Evolutionary conservation across 164 flowering plant genomes (phyloP), one percentile per base, ranked within the genome.

Genomic region (Warburgia ugandensis): DNA sequence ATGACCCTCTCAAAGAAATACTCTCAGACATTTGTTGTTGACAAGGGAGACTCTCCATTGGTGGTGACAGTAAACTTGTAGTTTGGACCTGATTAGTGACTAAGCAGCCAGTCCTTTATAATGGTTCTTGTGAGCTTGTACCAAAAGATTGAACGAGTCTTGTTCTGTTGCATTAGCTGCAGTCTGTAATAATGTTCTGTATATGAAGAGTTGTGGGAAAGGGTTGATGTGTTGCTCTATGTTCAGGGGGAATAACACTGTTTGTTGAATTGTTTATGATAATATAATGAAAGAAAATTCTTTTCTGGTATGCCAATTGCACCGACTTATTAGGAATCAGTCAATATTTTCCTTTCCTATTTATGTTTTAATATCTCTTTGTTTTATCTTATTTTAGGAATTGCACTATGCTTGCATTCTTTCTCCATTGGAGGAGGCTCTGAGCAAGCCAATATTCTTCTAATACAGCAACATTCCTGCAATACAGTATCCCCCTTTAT

Each of bases 11-110:
- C 59, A 4, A 70, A 66, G 72, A 78, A 67, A 55, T 49, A 71
- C 41, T 20, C 60, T 5, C 78, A 85, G 73, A 77, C 77, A 4
- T 81, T 91, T 64, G 73, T 73, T 12, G 88, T 91, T 22, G 91
- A 87, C 50, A 73, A 68, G 48, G 94, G 80, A 16, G 78, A 73
- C 22, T 67, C 71, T 4, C 84, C 90, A 3, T 38, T 81, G 44
- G 77, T 60, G 8, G 56, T 90, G 27, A 39, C 74, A 48, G 70
- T 90, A 16, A 73, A 70, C 60, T n/a, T 90, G 27, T 82, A 70
- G 59, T 35, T n/a, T n/a, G n/a, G n/a, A n/a, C n/a, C n/a, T n/a
- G n/a, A n/a, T n/a, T n/a, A n/a, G n/a, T n/a, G 22, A 11, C 11
- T 31, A 11, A 5, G 11, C 35, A 31, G 5, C 7, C 11, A 5